Percentiles rank a stretch among this genome's conserved stretches.
Evolutionary conservation across 2,329 filamentous ascomycete species (phyloP).

Genomic region (Apiospora kogelbergensis): DNA sequence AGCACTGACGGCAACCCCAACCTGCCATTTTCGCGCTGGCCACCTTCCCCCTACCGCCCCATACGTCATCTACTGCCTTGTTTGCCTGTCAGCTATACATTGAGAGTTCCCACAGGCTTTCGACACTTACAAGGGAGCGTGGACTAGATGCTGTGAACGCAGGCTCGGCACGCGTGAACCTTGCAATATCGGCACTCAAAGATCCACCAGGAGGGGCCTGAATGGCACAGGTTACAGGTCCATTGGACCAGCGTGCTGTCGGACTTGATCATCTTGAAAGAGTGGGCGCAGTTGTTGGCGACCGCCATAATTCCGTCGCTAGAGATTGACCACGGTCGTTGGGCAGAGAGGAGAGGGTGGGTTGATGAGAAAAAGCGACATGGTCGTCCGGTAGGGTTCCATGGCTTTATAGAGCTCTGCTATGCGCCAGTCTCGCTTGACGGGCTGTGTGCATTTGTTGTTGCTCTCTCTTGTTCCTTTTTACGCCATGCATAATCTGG

Average conservation of each 20-base stretch:
- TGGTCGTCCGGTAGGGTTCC: background rate
- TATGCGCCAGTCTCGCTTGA: background rate
- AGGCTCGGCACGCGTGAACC: slow-evolving; percentile 62
- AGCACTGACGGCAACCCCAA: background rate
- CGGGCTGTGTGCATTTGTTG: background rate
- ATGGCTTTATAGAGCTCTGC: background rate
- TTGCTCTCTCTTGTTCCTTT: background rate
- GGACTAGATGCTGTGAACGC: slow-evolving; percentile 45
- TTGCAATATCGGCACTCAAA: slow-evolving; percentile 70
- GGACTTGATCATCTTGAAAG: slow-evolving; percentile 66
- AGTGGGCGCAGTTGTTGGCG: slow-evolving; percentile 58
- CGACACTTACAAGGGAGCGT: background rate
- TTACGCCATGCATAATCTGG: background rate
- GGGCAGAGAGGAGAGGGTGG: background rate
- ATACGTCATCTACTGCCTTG: background rate
- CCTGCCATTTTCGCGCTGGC: background rate
- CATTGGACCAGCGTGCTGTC: slow-evolving; percentile 65
- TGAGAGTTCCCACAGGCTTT: background rate
- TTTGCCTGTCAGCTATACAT: background rate
- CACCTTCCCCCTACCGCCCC: background rate
- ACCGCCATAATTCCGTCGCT: slow-evolving; percentile 45
- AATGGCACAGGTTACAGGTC: slow-evolving; percentile 64
- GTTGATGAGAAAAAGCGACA: background rate
- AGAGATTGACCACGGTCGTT: background rate
- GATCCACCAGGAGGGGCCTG: slow-evolving; percentile 66